Conservation (phyloP, 495 filamentous ascomycete species). For the Daldinia childiae region DNA sequence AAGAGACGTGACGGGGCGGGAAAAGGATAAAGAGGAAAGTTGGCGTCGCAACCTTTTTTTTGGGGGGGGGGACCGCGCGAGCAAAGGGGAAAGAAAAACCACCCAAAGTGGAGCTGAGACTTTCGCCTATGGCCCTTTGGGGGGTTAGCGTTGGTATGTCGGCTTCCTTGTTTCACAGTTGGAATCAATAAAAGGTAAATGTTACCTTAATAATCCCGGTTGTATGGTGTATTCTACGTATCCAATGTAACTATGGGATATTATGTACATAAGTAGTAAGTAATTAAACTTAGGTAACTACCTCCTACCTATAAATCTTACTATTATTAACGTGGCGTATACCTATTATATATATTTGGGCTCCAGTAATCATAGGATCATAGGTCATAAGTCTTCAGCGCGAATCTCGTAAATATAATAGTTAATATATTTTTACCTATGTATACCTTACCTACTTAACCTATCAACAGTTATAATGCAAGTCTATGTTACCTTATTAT, state of each 20-base stretch:
- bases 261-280: not conserved
- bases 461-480: not conserved
- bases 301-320: too few relatives aligned
- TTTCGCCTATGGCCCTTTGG: conserved; percentile 21
- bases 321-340: too few relatives aligned
- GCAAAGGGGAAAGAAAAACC: conserved; percentile 17
- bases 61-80: conserved; percentile 13
- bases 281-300: conserved; percentile 2
- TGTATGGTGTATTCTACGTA: not conserved
- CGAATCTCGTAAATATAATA: not conserved
- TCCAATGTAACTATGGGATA: too few relatives aligned
- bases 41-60: conserved; percentile 39
- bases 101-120: conserved; percentile 30
- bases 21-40: conserved; percentile 19
- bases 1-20: conserved; percentile 15
- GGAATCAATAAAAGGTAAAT: conserved; percentile 6
- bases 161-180: conserved; percentile 39
- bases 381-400: too few relatives aligned
- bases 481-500: not conserved
- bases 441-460: too few relatives aligned
- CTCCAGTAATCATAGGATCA: too few relatives aligned
- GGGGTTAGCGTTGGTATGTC: conserved; percentile 32
- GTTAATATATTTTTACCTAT: too few relatives aligned
- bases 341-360: too few relatives aligned
- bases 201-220: not conserved